Percentiles rank a stretch among this genome's conserved stretches.
Conservation (phyloP, 768 basidiomycete genomes). For the Calocybe gangraenosa region DNA sequence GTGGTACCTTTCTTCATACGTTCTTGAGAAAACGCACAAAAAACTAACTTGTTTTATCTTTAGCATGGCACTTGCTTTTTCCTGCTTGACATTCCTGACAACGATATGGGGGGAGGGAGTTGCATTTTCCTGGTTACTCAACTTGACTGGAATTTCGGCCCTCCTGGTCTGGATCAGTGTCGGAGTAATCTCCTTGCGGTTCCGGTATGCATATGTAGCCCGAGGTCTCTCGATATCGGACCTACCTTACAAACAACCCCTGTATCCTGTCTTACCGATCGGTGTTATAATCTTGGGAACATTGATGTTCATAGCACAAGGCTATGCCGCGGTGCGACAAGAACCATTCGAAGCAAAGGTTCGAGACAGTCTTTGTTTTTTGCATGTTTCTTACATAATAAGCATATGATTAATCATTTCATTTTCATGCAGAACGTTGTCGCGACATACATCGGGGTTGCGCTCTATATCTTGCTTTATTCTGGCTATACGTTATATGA, state of each 20-base stretch:
- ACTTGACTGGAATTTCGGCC: constrained; percentile 62
- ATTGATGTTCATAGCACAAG: constrained; percentile 53
- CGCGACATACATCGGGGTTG: constrained; percentile 52
- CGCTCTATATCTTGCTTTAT: constrained; percentile 42
- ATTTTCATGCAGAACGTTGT: constrained; percentile 47
- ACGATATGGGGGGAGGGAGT: constrained; percentile 55
- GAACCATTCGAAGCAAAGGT: constrained; percentile 42
- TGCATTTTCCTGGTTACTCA: constrained; percentile 57
- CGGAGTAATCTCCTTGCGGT: constrained; percentile 51
- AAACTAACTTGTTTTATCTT: constrained; percentile 10
- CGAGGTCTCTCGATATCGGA: constrained; percentile 49
- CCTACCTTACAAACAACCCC: constrained; percentile 54
- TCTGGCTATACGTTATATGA: constrained; percentile 39
- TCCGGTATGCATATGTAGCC: constrained; percentile 55
- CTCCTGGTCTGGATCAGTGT: constrained; percentile 67
- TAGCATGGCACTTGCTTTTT: constrained; percentile 44
- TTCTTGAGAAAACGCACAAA: constrained; percentile 12
- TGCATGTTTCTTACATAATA: constrained; percentile 3
- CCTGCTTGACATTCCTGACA: constrained; percentile 50
- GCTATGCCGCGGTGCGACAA: constrained; percentile 43
- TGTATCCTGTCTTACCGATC: constrained; percentile 50
- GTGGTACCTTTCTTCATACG: constrained; percentile 21
- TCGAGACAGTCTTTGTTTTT: constrained; percentile 11
- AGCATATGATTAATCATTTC: not conserved
- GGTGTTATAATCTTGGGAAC: constrained; percentile 44